Base-by-base conservation (phyloP, 495 filamentous ascomycete genomes). In the Hypoxylon lenormandii region DNA sequence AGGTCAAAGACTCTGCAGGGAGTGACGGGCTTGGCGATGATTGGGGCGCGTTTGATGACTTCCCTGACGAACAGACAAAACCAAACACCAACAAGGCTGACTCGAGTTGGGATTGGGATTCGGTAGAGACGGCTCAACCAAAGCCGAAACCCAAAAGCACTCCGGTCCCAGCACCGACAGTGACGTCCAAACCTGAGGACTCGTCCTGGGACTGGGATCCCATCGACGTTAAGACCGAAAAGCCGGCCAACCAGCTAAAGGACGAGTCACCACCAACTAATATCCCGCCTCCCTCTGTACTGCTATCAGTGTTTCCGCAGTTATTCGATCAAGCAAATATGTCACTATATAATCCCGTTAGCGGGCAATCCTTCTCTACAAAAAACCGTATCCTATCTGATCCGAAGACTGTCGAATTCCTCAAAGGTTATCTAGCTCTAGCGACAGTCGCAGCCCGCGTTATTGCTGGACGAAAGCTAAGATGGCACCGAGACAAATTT, bases 401-500 rank as follows among this genome's bases (percentile, higher is more conserved):
- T 53, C 73, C 81, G 1, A 78, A 80, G 18, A 88, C 88, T 0
- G 73, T 83, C 15, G 63, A 75, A 15, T 91, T 89, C 58, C 77
- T 87, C 51, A 82, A 75, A 30, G 78, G 74, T n/a, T 83, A 80
- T 70, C 80, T 85, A n/a, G 80, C 79, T 67, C 81, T 89, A 2
- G 82, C 88, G 4, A 85, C 85, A 12, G 90, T 94, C 10, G 86
- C 86, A 19, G 92, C 89, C 12, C 90, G 90, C 21, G 85, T 98
- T 46, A 89, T 98, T 60, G 91, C 92, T 2, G 95, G 95, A 28
- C 89, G 95, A 54, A 91, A 89, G 57, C 78, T 90, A 48, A 89
- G 95, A 53, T 97, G 94, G 94, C 94, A 94, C 77, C 86, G 94
- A 52, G 94, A 97, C 78, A 87, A 83, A 50, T 85, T 89, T 69